Evolutionary conservation across 805 yeast genomes (phyloP).

Genomic region (Schwanniomyces sp.): DNA sequence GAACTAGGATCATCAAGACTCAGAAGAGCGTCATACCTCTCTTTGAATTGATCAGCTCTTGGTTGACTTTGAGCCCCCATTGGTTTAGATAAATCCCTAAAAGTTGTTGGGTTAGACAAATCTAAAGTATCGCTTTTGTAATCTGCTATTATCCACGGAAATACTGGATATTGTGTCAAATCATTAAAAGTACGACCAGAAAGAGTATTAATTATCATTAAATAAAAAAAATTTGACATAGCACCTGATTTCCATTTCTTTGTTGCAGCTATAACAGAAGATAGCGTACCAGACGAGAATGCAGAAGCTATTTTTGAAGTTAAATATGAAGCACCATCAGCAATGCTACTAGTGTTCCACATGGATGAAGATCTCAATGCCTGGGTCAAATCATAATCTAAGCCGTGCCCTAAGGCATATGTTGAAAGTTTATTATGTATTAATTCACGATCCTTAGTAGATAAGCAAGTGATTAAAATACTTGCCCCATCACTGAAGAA

Average conservation of each 20-base stretch:
- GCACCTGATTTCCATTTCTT: constrained; percentile 75
- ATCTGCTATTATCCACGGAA: constrained; percentile 90
- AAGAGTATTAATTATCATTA: constrained; percentile 75
- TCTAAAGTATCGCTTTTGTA: constrained; percentile 73
- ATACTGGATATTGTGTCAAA: constrained; percentile 85
- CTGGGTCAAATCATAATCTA: constrained; percentile 55
- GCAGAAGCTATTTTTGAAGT: constrained; percentile 32
- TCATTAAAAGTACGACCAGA: constrained; percentile 92
- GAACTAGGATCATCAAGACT: constrained; percentile 57
- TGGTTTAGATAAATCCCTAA: constrained; percentile 78
- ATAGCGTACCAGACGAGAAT: constrained; percentile 32
- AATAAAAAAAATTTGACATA: constrained; percentile 78
- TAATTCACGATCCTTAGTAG: constrained; percentile 52
- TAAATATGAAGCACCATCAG: constrained; percentile 28
- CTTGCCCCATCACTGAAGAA: constrained; percentile 75
- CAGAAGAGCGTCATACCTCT: constrained; percentile 68
- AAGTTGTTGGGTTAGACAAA: constrained; percentile 57
- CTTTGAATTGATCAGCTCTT: constrained; percentile 63
- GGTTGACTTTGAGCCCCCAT: constrained; percentile 82
- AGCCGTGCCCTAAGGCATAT: constrained; percentile 47
- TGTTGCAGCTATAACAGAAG: constrained; percentile 48
- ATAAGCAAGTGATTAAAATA: constrained; percentile 63
- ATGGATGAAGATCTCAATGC: constrained; percentile 51
- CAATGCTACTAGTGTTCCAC: constrained; percentile 40
- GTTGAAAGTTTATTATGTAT: constrained; percentile 51